Evolutionary conservation across 1,284 basidiomycete species (phyloP).

Genomic region (Trametes pubescens): DNA sequence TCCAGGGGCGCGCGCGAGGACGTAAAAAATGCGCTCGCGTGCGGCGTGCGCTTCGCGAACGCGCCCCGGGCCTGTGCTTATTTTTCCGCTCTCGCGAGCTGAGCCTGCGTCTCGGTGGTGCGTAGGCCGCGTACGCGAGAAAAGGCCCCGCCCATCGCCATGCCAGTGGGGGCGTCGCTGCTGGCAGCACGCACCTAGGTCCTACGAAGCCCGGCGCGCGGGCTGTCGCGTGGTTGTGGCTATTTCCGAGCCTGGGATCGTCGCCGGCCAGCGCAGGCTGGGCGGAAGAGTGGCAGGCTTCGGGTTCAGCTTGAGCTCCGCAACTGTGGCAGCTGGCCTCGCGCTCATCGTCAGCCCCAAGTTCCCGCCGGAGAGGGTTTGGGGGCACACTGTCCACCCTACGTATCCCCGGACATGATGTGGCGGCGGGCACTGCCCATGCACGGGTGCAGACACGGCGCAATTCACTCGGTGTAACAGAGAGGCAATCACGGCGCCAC

Average conservation of each 20-base stretch:
- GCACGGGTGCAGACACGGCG: no score
- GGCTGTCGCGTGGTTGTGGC: neutral
- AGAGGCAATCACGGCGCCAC: no score
- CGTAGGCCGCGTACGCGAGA: neutral
- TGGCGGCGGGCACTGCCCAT: no score
- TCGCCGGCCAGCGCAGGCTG: neutral
- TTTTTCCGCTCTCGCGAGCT: neutral
- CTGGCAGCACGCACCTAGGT: no score
- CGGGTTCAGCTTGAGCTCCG: neutral
- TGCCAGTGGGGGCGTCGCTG: no score
- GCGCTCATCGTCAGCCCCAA: no score
- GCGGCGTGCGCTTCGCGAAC: neutral
- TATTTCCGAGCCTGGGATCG: conserved; percentile 10
- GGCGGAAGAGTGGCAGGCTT: neutral
- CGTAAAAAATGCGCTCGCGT: neutral
- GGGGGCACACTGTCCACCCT: neutral
- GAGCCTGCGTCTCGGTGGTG: neutral
- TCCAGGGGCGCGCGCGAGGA: neutral
- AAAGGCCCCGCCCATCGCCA: neutral
- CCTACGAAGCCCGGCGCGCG: neutral
- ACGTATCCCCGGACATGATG: no score
- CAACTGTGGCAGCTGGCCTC: no score
- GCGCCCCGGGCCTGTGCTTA: neutral
- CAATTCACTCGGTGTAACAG: no score
- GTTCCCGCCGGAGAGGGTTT: neutral